These are phyloP conservation scores for Ailanthus altissimus DNA, from an alignment of 345 rosid species.

Conservation along the genomic window DNA sequence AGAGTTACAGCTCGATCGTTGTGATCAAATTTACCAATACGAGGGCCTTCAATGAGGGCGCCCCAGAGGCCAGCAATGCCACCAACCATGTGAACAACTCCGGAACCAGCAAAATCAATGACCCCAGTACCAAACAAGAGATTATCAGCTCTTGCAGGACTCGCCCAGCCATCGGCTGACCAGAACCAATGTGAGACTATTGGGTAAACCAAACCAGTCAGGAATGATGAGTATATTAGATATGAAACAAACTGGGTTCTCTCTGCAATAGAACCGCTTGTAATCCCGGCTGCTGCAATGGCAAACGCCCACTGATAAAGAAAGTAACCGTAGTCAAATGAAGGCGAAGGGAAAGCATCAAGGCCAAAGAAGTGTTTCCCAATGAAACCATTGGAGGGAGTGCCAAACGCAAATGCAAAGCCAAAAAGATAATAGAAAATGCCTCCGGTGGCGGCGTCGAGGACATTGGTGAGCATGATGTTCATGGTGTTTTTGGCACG, in stretches of 20 bases:
- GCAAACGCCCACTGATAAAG: conserved; percentile 64
- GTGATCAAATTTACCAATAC: conserved; percentile 51
- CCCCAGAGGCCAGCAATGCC: conserved; percentile 67
- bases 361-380: conserved; percentile 57
- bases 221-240: conserved; percentile 49
- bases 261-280: conserved; percentile 65
- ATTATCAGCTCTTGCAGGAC: conserved; percentile 29
- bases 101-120: conserved; percentile 62
- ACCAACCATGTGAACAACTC: conserved; percentile 66
- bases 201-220: conserved; percentile 59
- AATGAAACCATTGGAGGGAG: conserved; percentile 52
- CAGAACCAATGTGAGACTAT: conserved; percentile 66
- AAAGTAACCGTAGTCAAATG: conserved; percentile 42
- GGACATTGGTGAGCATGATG: conserved; percentile 64
- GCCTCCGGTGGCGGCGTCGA: conserved; percentile 61
- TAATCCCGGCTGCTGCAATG: conserved; percentile 61
- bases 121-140: conserved; percentile 50
- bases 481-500: conserved; percentile 64
- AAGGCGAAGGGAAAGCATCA: conserved; percentile 27
- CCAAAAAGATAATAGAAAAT: conserved; percentile 57
- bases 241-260: conserved; percentile 54
- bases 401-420: conserved; percentile 56
- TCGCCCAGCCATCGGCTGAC: conserved; percentile 59
- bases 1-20: conserved; percentile 32
- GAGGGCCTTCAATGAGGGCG: conserved; percentile 59